Evolutionary conservation across 768 basidiomycete genomes (phyloP).

Genomic region (Macrocybe gigantea): DNA sequence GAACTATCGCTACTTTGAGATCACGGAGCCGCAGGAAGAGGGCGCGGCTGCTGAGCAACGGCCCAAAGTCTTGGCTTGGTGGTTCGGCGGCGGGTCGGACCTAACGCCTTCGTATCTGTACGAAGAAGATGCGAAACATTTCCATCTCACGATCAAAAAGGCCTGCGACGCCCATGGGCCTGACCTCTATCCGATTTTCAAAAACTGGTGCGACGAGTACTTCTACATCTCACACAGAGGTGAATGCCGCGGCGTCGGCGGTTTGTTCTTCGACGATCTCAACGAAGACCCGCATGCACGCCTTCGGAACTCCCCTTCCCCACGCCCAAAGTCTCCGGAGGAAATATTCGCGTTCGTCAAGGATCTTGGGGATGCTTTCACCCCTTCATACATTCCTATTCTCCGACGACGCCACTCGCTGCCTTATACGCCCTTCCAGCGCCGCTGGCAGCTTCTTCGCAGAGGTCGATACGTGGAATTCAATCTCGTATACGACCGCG

Average conservation of each 20-base stretch:
- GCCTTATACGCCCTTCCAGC: conserved; percentile 57
- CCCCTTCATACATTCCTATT: conserved; percentile 90
- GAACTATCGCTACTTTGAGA: conserved; percentile 97
- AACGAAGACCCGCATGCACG: conserved; percentile 58
- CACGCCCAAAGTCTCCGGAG: conserved; percentile 50
- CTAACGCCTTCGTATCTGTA: conserved; percentile 92
- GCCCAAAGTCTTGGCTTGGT: conserved; percentile 78
- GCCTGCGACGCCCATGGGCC: conserved; percentile 73
- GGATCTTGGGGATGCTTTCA: conserved; percentile 70
- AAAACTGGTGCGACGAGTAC: conserved; percentile 97
- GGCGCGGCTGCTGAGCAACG: conserved; percentile 25
- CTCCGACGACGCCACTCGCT: conserved; percentile 50
- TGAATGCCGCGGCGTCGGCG: conserved; percentile 88
- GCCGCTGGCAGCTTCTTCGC: conserved; percentile 91
- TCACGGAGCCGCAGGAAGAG: conserved; percentile 44
- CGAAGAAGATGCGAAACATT: conserved; percentile 81
- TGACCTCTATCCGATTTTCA: conserved; percentile 72
- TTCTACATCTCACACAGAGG: conserved; percentile 86
- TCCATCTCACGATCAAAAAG: conserved; percentile 71
- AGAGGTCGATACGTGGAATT: conserved; percentile 95
- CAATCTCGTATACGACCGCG: conserved; percentile 81
- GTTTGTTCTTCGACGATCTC: conserved; percentile 96
- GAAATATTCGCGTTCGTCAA: conserved; percentile 76
- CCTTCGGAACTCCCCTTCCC: conserved; percentile 32
- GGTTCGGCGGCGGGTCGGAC: conserved; percentile 97